Conservation (phyloP, 352 stramenopile species). For the Elongisporangium undulatum region DNA sequence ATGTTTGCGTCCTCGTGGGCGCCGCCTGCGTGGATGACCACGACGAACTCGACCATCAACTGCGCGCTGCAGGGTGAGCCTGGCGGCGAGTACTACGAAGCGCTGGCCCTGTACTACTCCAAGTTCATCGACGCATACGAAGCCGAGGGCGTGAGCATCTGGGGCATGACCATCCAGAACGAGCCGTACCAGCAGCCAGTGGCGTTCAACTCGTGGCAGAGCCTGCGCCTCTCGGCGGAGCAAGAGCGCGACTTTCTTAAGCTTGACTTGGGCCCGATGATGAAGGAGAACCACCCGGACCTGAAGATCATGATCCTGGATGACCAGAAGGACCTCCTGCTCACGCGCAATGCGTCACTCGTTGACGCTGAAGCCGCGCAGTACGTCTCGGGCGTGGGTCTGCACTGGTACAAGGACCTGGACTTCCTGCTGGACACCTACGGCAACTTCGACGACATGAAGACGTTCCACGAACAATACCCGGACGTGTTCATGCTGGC, state of each 20-base stretch:
- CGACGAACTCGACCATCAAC: slow-evolving; percentile 52
- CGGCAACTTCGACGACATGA: slow-evolving; percentile 45
- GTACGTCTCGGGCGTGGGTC: slow-evolving; percentile 79
- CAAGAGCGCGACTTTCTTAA: slow-evolving; percentile 70
- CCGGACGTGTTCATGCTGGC: slow-evolving; percentile 78
- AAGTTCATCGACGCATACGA: slow-evolving; percentile 86
- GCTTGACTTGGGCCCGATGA: slow-evolving; percentile 61
- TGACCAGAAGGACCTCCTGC: slow-evolving; percentile 73
- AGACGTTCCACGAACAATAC: slow-evolving; percentile 47
- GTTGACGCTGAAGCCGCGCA: slow-evolving; percentile 43
- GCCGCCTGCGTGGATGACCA: slow-evolving; percentile 86
- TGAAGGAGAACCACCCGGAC: slow-evolving; percentile 63
- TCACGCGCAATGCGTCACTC: slow-evolving; percentile 36
- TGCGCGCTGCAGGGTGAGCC: slow-evolving; percentile 49
- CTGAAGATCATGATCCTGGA: slow-evolving; percentile 84
- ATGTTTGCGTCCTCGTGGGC: slow-evolving; percentile 83
- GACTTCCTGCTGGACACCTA: slow-evolving; percentile 40
- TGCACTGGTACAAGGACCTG: slow-evolving; percentile 85
- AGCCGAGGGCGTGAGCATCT: slow-evolving; percentile 65
- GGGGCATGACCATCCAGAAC: slow-evolving; percentile 84
- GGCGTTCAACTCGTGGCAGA: slow-evolving; percentile 47
- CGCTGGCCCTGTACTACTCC: slow-evolving; percentile 83
- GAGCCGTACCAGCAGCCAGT: slow-evolving; percentile 50
- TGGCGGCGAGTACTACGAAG: slow-evolving; percentile 59
- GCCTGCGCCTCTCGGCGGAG: slow-evolving; percentile 30